Evolutionary conservation across 2,329 filamentous ascomycete species (phyloP), one percentile per base, ranked within the genome.

Genomic region (Colletotrichum sidae): DNA sequence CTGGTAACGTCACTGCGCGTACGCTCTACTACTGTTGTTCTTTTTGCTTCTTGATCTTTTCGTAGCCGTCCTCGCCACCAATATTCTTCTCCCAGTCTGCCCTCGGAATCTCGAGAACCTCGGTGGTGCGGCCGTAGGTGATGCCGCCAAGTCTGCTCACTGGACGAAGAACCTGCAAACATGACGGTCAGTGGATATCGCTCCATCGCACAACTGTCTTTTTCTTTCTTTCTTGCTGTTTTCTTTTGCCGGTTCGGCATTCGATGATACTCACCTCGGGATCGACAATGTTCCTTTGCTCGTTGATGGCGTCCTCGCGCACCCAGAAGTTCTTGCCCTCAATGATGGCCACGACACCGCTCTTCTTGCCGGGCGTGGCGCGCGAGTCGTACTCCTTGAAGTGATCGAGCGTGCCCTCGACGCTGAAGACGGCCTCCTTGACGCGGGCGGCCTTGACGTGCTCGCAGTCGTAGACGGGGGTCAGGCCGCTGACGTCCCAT

Each of bases 321-420:
- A 90, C 93, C 93, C 94, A 97, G 74, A 97, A 97, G 35, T 90
- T 84, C 39, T 92, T 89, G 0, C 93, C 95, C 79, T 97, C 93
- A 11, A 97, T 83, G 39, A 97, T 85, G 2, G 87, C 91, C 68
- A 97, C 73, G 4, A 91, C 90, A 1, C 90, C 88, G 1, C 90
- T 90, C 81, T 89, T 94, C 79, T 90, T 90, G 2, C 92, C 93
- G 0, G 91, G 90, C 2, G 80, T 88, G 0, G 83, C 83, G 56
- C 85, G 84, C 76, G 90, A 92, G 76, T 95, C 90, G 79, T 93
- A 97, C 78, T 97, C 93, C 72, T 80, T 89, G 79, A 77, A 83
- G 82, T 89, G 88, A 68, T 95, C 86, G 50, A 97, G 77, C 77
- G 90, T 93, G 39, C 87, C 92, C 81, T 98, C 95, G 53, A 97